Percentiles rank a stretch among this genome's conserved stretches.
Conservation (phyloP, 2,329 filamentous ascomycete species). For the Colletotrichum agaves region DNA sequence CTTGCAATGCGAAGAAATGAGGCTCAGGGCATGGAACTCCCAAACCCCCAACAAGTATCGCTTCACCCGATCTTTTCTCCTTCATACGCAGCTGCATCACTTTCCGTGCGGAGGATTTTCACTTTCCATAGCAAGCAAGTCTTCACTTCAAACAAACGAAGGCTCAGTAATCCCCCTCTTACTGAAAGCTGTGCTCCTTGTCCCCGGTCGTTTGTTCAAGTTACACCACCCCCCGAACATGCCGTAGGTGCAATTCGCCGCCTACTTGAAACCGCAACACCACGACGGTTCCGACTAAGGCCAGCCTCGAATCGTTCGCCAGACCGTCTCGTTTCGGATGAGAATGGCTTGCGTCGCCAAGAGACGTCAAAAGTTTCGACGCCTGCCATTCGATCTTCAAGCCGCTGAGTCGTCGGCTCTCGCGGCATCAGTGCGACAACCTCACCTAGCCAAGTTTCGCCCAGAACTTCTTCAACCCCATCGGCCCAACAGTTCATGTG, state of each 20-base stretch:
- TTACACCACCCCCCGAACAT: not conserved
- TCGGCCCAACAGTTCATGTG: not conserved
- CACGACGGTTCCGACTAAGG: not conserved
- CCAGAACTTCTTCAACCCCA: not conserved
- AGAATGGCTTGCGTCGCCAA: not conserved
- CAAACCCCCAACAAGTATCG: slow-evolving; percentile 30
- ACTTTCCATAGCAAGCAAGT: not conserved
- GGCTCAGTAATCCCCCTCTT: not conserved
- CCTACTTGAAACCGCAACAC: slow-evolving; percentile 12
- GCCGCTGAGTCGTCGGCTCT: not conserved
- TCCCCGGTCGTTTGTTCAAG: not conserved
- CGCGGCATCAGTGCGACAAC: slow-evolving; percentile 14
- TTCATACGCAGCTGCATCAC: not conserved
- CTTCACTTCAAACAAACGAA: not conserved
- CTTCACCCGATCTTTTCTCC: slow-evolving; percentile 24
- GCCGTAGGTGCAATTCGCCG: slow-evolving; percentile 20
- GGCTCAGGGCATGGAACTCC: slow-evolving; percentile 13
- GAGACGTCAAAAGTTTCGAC: slow-evolving; percentile 15
- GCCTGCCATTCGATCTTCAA: slow-evolving; percentile 28
- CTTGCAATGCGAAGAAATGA: slow-evolving; percentile 9
- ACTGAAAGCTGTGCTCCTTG: not conserved
- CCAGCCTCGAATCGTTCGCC: not conserved
- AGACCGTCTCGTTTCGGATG: slow-evolving; percentile 9
- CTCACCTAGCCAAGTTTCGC: not conserved
- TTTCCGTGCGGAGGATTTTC: not conserved